phyloP scores from a whole-genome alignment of 1,139 yeast genomes.

The Protomyces macrosporus region DNA sequence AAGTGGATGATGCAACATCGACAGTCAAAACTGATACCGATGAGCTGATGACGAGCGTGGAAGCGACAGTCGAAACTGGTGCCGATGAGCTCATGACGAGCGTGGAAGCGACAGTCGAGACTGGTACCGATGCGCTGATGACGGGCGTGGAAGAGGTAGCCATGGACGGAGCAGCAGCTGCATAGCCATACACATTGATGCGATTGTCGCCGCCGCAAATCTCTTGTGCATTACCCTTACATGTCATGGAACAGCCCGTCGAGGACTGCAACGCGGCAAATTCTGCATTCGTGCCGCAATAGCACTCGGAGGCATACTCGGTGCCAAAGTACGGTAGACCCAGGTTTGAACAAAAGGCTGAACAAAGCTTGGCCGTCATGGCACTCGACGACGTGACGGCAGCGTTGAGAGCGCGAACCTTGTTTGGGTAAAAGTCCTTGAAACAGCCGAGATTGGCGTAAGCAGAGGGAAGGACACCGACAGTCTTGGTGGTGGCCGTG shows the following conservation, averaged over 20 bases:
- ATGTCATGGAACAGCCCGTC: background rate
- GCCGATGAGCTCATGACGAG: background rate
- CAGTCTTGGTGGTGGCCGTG: background rate
- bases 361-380: background rate
- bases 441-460: background rate
- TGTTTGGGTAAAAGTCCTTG: background rate
- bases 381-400: background rate
- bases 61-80: background rate
- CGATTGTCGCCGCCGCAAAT: background rate
- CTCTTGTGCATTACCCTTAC: background rate
- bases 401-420: background rate
- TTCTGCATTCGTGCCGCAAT: constrained; percentile 12
- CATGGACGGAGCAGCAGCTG: background rate
- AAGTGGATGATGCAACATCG: background rate
- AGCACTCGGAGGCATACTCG: constrained; percentile 22
- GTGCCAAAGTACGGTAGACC: constrained; percentile 1
- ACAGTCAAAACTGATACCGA: background rate
- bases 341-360: background rate
- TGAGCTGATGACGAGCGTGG: background rate
- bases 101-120: background rate
- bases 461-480: background rate
- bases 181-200: background rate
- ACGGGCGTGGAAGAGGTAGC: background rate
- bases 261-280: background rate
- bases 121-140: background rate